Base-by-base conservation (phyloP, 2,329 filamentous ascomycete genomes). In the Fusarium nurragi region DNA sequence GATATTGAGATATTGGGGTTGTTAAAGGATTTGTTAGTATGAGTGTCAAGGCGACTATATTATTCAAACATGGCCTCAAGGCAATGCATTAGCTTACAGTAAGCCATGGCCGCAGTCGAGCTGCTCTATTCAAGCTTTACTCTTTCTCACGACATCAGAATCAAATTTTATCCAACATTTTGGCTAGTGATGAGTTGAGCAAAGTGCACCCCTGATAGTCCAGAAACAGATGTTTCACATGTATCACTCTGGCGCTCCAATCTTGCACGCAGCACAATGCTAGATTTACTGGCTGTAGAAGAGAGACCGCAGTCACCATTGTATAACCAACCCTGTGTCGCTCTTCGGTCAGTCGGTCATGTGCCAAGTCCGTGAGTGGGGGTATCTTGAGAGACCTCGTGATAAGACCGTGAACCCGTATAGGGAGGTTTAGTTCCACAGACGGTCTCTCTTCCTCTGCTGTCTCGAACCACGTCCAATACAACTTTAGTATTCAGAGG, bases 341-440 rank as follows among this genome's bases (percentile, higher is more conserved):
- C 49, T 54, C 28, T 44, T 53, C 47, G 26, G 39, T 7, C 52
- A 50, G 38, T 50, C 37, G 30, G 32, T 22, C 43, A 58, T 52
- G 19, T 21, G 34, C 21, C 45, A 53, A 41, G 40, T 46, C 49
- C 53, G 26, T 34, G 38, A 46, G 37, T n/a, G n/a, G 60, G 60
- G 14, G 49, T 14, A n/a, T 16, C 25, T 44, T 37, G 50, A 36
- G 23, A 63, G 37, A 37, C 38, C 43, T 64, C 44, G 44, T 32
- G 48, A 45, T 30, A 30, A 34, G 26, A 32, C 18, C 7, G n/a
- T 28, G 22, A 36, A 41, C 16, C 34, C 18, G 32, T 12, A 41
- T 52, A 58, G 52, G 53, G 54, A 53, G 36, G 19, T 37, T 21
- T 25, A 45, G 63, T 66, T 48, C 13, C 25, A 45, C 53, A 64